A percentile compares a stretch with the other conserved stretches of the same genome.
Conservation (phyloP, 2,329 filamentous ascomycete genomes). For the Ophiostoma montium region DNA sequence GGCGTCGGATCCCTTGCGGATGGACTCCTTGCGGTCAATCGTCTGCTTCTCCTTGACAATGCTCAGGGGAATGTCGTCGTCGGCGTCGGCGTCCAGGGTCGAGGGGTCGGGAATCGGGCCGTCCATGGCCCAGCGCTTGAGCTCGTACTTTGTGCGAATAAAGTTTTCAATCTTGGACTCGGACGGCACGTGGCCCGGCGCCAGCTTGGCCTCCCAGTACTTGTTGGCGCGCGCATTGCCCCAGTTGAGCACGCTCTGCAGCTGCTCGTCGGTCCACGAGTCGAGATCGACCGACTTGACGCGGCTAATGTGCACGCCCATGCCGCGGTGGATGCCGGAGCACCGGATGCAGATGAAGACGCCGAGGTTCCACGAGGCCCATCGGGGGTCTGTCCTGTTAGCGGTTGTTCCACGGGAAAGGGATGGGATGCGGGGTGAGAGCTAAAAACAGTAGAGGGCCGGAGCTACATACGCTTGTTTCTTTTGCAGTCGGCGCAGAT, state of each 20-base stretch:
- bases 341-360: slow-evolving; percentile 97
- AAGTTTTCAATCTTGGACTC: slow-evolving; percentile 99
- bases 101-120: slow-evolving; percentile 88
- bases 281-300: slow-evolving; percentile 98
- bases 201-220: slow-evolving; percentile 95
- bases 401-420: not conserved
- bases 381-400: slow-evolving; percentile 65
- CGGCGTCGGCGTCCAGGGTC: slow-evolving; percentile 66
- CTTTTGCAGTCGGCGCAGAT: slow-evolving; percentile 96
- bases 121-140: slow-evolving; percentile 99
- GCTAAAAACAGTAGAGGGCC: not conserved
- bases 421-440: not conserved
- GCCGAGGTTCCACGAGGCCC: slow-evolving; percentile 97
- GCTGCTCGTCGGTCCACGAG: slow-evolving; percentile 95
- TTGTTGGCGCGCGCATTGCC: slow-evolving; percentile 94
- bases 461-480: slow-evolving; percentile 67
- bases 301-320: slow-evolving; percentile 96
- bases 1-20: slow-evolving; percentile 45
- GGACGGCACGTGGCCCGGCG: slow-evolving; percentile 78
- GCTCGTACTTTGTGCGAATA: slow-evolving; percentile 96
- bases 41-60: slow-evolving; percentile 53
- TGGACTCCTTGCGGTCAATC: slow-evolving; percentile 43
- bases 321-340: slow-evolving; percentile 94
- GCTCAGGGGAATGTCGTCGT: slow-evolving; percentile 61
- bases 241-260: slow-evolving; percentile 88